Evolutionary conservation across 148 eudicot species (phyloP), one percentile per base, ranked within the genome.

Genomic region (Pharnaceum exiguum): DNA sequence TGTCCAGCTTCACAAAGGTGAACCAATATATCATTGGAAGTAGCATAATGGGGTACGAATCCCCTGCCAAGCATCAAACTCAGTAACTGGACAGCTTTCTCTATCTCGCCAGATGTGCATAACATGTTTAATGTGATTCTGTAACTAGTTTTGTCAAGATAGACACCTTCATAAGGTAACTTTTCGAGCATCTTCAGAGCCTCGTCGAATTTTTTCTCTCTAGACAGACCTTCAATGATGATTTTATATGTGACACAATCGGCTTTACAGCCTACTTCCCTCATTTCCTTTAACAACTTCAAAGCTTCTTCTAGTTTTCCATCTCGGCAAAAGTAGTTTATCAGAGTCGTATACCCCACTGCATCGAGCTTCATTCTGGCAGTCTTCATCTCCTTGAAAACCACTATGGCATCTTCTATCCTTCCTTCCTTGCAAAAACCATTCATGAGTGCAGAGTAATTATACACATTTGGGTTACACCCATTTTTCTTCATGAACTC

Each of bases 401-500:
- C 60, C 48, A 71, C 81, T 75, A 71, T 63, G 22, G 88, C 89
- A 40, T 94, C 99, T 32, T 69, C 55, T 18, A 80, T 60, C 68
- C 77, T 77, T 36, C 95, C 90, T 57, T 78, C 82, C 62, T 74
- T 82, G 52, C 90, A 94, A 43, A 77, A 77, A 4, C 99, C 99
- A 55, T 86, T 94, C 83, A 89, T 82, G 51, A 94, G 61, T 15
- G 85, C 55, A 9, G 91, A 76, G 63, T 83, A 86, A 62, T 86
- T 94, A 66, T 75, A 61, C 50, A 86, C 35, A 71, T 89, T 94
- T 5, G 96, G 99, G 27, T 55, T 33, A 66, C 99, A 94, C 21
- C 91, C 95, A 46, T 83, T 89, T 47, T 74, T 84, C 60, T 66
- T 83, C 96, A 89, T 94, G 55, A 94, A 94, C 29, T 74, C 79